Conservation (phyloP, 306 rosid genomes). For the Malus asiatica region DNA sequence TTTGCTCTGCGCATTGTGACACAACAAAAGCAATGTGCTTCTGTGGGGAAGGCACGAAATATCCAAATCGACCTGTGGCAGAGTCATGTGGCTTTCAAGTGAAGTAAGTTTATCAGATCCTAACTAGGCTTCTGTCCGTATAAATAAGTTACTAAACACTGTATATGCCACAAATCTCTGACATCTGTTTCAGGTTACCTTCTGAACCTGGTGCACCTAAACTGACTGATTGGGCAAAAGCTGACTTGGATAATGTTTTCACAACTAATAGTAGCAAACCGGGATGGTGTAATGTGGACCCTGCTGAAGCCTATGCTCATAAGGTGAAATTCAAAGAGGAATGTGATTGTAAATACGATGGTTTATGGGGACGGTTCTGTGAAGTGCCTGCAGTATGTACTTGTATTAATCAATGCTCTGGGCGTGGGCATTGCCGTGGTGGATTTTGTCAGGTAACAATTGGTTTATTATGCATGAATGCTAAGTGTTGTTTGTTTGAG, state of each 20-base stretch:
- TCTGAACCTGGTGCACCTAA: conserved; percentile 60
- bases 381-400: conserved; percentile 64
- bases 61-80: conserved; percentile 88
- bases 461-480: conserved; percentile 4
- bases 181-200: conserved; percentile 48
- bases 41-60: conserved; percentile 95
- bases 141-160: conserved; percentile 6
- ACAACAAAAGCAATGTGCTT: conserved; percentile 93
- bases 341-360: conserved; percentile 87
- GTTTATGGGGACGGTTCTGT: conserved; percentile 66
- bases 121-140: conserved; percentile 9
- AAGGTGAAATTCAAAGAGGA: conserved; percentile 69
- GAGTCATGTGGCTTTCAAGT: conserved; percentile 88
- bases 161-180: conserved; percentile 11
- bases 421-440: conserved; percentile 79
- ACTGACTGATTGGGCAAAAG: conserved; percentile 58
- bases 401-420: conserved; percentile 92
- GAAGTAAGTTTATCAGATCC: conserved; percentile 43
- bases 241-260: conserved; percentile 63
- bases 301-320: conserved; percentile 66
- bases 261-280: conserved; percentile 60
- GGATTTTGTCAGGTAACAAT: conserved; percentile 80
- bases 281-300: conserved; percentile 98
- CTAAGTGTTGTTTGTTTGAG: conserved; percentile 17
- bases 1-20: conserved; percentile 87